Evolutionary conservation across 257 asterid genomes (phyloP), one percentile per base, ranked within the genome.

Genomic region (Primulina eburnea): DNA sequence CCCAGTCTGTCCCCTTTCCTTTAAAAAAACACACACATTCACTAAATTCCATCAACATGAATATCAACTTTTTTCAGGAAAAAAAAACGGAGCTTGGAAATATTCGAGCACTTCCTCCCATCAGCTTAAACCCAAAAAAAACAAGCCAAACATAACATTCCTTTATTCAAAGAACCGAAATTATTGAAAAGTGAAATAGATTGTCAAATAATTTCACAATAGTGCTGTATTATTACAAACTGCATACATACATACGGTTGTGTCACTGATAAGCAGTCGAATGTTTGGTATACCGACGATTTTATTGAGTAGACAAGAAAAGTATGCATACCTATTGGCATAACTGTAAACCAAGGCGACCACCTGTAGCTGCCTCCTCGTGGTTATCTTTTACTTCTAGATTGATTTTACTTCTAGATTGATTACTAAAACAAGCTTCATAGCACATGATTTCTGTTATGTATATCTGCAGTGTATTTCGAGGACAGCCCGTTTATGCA

Each of bases 331-430:
- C 99, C 89, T 87, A 96, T 77, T 86, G 94, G 80, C 99, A 93
- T 81, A 93, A 77, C 62, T 80, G 86, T 57, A 94, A 80, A 65
- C 97, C 97, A 68, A 81, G 93, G 65, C 92, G 88, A 26, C 90
- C 99, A 28, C 99, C 99, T 64, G 88, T 69, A 58, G 99, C 99
- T 56, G 99, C 97, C 77, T 91, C 97, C 86, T 94, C 97, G 14
- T 94, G 99, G 83, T 94, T 94, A 77, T 94, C 99, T 84, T 91
- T 94, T 57, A 94, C 99, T 80, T 94, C 97, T 83, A 94, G 76
- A 76, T 94, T 94, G 82, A 94, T 88, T 4, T 94, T 57, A 94
- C 99, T 80, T 94, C 97, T 83, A 94, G 76, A 76, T 94, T 94
- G 82, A 94, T 88, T 4, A 89, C 81, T 68, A 94, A 78, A 78